phyloP scores from a whole-genome alignment of 2,329 filamentous ascomycete genomes.

The Cercospora janseana region DNA sequence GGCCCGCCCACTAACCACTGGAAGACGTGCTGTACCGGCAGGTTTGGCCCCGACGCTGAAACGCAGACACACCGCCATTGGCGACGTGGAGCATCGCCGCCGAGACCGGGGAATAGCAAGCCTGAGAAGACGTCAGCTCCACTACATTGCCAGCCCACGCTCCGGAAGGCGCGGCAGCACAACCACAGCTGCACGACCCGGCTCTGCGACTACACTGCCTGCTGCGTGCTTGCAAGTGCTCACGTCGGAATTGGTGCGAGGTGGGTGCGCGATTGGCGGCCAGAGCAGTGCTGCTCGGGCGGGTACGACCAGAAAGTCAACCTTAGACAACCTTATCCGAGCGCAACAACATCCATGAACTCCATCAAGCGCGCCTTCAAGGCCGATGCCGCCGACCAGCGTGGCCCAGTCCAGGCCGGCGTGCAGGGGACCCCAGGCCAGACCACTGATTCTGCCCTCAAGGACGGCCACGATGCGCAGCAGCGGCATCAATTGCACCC shows the following conservation, averaged over 20 bases:
- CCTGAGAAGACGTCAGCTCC: not conserved
- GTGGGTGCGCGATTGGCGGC: not conserved
- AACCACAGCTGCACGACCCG: not conserved
- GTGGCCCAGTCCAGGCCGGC: conserved; percentile 13
- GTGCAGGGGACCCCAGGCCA: conserved; percentile 13
- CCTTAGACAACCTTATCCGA: conserved; percentile 9
- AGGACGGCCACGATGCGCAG: conserved; percentile 17
- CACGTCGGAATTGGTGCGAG: not conserved
- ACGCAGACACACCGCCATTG: not conserved
- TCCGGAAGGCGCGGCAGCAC: not conserved
- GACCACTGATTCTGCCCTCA: conserved; percentile 4
- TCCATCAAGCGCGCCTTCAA: conserved; percentile 24
- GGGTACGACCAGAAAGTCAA: not conserved
- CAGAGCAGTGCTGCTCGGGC: not conserved
- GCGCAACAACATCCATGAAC: conserved; percentile 14
- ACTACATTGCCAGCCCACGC: not conserved
- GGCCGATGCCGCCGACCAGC: conserved; percentile 14
- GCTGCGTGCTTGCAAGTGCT: too few relatives aligned
- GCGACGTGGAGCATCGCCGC: not conserved
- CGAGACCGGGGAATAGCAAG: conserved; percentile 8
- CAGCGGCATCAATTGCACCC: conserved; percentile 34
- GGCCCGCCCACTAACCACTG: not conserved
- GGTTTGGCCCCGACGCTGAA: not conserved
- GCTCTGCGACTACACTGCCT: too few relatives aligned
- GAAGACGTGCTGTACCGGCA: not conserved